Conservation (phyloP, 2,329 filamentous ascomycete genomes). For the Calonectria naviculata region DNA sequence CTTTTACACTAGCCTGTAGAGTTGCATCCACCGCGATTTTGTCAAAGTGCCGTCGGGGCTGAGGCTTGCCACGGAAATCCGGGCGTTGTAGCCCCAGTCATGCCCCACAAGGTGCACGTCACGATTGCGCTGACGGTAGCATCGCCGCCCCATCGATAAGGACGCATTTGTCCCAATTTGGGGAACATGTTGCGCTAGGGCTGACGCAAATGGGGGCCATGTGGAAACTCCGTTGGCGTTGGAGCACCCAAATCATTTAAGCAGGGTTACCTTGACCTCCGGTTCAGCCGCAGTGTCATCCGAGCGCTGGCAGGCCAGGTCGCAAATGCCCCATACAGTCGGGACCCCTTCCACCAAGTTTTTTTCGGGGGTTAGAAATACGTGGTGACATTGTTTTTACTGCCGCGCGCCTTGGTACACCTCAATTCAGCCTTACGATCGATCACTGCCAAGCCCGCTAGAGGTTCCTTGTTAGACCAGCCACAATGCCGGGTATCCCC, state of each 20-base stretch:
- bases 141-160: neutral
- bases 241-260: too few species aligned
- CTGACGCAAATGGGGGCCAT: neutral
- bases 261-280: neutral
- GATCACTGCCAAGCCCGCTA: neutral
- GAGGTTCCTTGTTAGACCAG: neutral
- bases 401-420: neutral
- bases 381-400: neutral
- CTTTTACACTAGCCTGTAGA: neutral
- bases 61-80: neutral
- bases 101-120: neutral
- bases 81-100: neutral
- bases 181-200: neutral
- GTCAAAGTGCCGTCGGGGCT: neutral
- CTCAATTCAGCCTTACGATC: neutral
- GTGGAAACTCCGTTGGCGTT: neutral
- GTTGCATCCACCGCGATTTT: neutral
- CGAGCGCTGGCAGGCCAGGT: neutral
- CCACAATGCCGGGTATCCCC: neutral
- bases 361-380: neutral
- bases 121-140: neutral
- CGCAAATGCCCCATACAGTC: neutral
- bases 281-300: neutral
- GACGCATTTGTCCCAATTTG: neutral
- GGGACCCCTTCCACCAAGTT: neutral